Evolutionary conservation across 352 stramenopile genomes (phyloP), one percentile per base, ranked within the genome.

Genomic region (Phytophthora nicotianae): DNA sequence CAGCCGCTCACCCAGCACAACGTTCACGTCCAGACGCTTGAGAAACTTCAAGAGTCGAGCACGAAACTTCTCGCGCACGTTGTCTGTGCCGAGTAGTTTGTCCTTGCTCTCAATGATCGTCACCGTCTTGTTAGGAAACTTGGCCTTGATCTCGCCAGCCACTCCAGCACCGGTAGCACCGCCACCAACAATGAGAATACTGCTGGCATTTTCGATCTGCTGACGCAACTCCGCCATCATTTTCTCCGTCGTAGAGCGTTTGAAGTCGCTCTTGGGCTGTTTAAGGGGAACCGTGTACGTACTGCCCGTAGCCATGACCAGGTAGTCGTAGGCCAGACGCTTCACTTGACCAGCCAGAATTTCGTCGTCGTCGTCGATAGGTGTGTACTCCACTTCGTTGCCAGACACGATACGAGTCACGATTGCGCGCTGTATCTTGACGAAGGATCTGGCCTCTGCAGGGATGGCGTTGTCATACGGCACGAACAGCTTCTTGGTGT

Each of bases 211-310:
- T 21, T 69, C 53, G 48, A 89, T 80, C 50, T 78, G 65, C 20
- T 81, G 65, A 49, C 60, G 64, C 42, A 81, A 68, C 51, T 83
- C 59, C 13, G 58, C 43, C 16, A 89, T 51, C 58, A 74, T 74
- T 4, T 16, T 14, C 38, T 86, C 74, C 7, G 66, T 75, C 35
- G 54, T 54, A 24, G 56, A 27, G 17, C 68, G 70, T 40, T 69
- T 69, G 52, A 68, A 77, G 62, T 76, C 62, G 59, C 66, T 65
- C 45, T 63, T 63, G 37, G 53, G 65, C 21, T 70, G 74, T 46
- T 89, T 90, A 61, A 88, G 81, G 2, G 81, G 81, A 43, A 72
- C 63, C 4, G 77, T 66, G 75, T 89, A 88, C 47, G 67, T 85
- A 63, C 70, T 84, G 11, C 77, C 77, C 0, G 79, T 90, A 17